These are phyloP conservation scores for Metschnikowia lunata DNA, from an alignment of 805 yeast species.

Conservation along the genomic window DNA sequence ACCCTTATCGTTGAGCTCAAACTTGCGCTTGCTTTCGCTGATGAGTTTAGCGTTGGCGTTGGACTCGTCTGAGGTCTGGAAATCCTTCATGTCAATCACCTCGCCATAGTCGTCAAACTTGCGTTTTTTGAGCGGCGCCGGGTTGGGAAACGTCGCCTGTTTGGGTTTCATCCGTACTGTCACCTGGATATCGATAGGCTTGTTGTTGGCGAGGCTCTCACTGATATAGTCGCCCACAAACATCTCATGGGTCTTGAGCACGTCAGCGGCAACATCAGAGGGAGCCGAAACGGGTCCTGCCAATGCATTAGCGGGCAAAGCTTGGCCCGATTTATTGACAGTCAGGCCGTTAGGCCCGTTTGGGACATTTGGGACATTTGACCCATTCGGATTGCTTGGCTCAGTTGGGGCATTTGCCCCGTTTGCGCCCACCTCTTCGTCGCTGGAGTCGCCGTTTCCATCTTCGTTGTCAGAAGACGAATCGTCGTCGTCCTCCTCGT, in stretches of 20 bases:
- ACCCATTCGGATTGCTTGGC: conserved; percentile 9
- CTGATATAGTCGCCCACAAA: conserved; percentile 35
- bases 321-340: neutral
- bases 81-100: conserved; percentile 61
- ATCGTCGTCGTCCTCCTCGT: conserved; percentile 26
- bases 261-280: conserved; percentile 17
- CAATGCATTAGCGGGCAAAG: neutral
- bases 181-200: conserved; percentile 52
- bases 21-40: conserved; percentile 35
- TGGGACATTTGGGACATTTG: neutral
- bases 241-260: conserved; percentile 38
- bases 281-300: neutral
- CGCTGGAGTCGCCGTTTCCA: conserved; percentile 9
- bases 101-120: conserved; percentile 88
- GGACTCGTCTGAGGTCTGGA: conserved; percentile 50
- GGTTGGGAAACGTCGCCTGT: conserved; percentile 74
- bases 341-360: neutral
- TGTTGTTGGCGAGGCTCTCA: conserved; percentile 36
- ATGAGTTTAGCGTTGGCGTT: conserved; percentile 32
- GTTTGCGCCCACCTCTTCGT: conserved; percentile 1
- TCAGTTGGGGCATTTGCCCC: conserved; percentile 24
- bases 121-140: conserved; percentile 42
- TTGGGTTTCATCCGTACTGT: conserved; percentile 43
- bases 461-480: conserved; percentile 29
- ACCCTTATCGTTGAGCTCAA: conserved; percentile 29